phyloP scores from a whole-genome alignment of 139 green algal species.

The Mesostigma viride region DNA sequence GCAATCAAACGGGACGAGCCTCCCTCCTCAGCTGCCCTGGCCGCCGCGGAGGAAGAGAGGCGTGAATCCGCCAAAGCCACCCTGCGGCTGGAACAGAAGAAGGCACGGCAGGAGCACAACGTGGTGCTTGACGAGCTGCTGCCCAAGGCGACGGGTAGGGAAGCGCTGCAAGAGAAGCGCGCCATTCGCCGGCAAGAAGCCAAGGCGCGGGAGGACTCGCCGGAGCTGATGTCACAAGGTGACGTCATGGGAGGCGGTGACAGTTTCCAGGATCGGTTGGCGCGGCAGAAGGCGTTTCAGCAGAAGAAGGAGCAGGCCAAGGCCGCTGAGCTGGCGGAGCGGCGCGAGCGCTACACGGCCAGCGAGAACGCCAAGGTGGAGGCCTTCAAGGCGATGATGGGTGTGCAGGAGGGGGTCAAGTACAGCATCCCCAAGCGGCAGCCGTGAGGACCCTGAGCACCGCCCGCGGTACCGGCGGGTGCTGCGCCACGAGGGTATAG shows the following conservation, averaged over 20 bases:
- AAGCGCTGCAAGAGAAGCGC: conserved; percentile 21
- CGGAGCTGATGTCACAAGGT: conserved; percentile 22
- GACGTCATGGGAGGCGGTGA: conserved; percentile 25
- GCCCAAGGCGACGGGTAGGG: conserved; percentile 26
- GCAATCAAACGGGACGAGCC: too few species aligned
- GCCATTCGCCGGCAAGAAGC: conserved; percentile 7
- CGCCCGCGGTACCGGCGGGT: too few species aligned
- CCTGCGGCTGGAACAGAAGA: conserved; percentile 27
- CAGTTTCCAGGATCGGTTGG: conserved; percentile 22
- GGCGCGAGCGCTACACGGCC: not conserved
- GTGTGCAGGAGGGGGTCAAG: conserved; percentile 7
- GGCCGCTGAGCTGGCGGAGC: conserved; percentile 9
- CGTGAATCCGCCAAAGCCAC: not conserved
- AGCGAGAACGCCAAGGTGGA: conserved; percentile 20
- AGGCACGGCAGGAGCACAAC: conserved; percentile 18
- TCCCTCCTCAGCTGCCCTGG: too few species aligned
- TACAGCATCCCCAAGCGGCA: conserved; percentile 27
- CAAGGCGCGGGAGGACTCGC: conserved; percentile 14
- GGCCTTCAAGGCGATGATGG: conserved; percentile 10
- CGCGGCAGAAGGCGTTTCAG: conserved; percentile 13
- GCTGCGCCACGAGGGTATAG: too few species aligned
- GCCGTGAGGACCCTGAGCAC: too few species aligned
- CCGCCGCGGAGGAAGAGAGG: conserved; percentile 15
- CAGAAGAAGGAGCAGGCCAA: conserved; percentile 16
- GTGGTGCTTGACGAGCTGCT: conserved; percentile 23